Percentiles rank a stretch among this genome's conserved stretches.
phyloP scores from a whole-genome alignment of 768 basidiomycete genomes.

The Amanita molliuscula region DNA sequence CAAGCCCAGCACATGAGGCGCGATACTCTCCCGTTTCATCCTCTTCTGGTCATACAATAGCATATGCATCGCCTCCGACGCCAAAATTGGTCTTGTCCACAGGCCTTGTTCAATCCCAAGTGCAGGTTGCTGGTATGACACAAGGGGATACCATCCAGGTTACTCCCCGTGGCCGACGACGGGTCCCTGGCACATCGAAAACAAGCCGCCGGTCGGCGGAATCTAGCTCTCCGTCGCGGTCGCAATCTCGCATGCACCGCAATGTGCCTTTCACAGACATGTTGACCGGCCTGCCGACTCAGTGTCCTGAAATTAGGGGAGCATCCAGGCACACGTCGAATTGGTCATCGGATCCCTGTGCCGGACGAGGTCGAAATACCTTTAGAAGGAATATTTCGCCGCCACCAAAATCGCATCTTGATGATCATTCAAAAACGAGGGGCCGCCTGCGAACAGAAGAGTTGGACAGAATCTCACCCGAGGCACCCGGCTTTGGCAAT shows the following conservation, averaged over 20 bases:
- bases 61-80: constrained; percentile 49
- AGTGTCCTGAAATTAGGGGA: constrained; percentile 1
- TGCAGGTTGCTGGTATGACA: constrained; percentile 12
- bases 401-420: constrained; percentile 34
- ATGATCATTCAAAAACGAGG: constrained; percentile 23
- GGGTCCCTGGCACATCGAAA: constrained; percentile 23
- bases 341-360: constrained; percentile 31
- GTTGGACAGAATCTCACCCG: constrained; percentile 32
- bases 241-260: constrained; percentile 18
- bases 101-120: constrained; percentile 15
- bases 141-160: constrained; percentile 21
- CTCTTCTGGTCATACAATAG: constrained; percentile 36
- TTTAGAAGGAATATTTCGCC: constrained; percentile 51
- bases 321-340: constrained; percentile 33
- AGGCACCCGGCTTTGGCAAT: constrained; percentile 51
- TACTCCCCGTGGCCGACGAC: constrained; percentile 46
- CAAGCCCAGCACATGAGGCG: constrained; percentile 22
- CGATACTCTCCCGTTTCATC: constrained; percentile 33
- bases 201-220: constrained; percentile 21
- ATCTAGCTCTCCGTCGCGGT: constrained; percentile 31
- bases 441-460: constrained; percentile 49
- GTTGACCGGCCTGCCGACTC: not conserved
- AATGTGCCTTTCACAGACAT: not conserved
- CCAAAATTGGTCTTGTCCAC: constrained; percentile 36
- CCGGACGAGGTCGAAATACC: constrained; percentile 38